These are phyloP conservation scores for Microcyclospora pomicola DNA, from an alignment of 2,329 filamentous ascomycete genomes.

Conservation along the genomic window DNA sequence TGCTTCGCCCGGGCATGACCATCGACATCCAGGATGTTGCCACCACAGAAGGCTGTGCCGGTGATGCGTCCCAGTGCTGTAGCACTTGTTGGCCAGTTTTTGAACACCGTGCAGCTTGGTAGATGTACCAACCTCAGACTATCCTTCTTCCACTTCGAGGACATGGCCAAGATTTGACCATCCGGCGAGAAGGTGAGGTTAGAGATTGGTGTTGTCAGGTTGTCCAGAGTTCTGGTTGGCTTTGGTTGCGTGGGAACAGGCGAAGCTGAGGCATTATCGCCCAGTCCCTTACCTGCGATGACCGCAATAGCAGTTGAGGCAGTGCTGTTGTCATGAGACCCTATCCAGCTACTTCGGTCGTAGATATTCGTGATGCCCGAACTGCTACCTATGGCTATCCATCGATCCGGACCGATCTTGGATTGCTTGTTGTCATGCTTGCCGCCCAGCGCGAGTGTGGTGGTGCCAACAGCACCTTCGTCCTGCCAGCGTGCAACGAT, in stretches of 20 bases:
- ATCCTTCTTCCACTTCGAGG: constrained; percentile 75
- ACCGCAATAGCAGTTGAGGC: not conserved
- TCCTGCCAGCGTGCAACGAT: constrained; percentile 79
- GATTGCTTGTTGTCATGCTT: constrained; percentile 39
- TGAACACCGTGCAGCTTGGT: constrained; percentile 83
- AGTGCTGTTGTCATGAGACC: constrained; percentile 4
- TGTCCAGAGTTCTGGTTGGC: constrained; percentile 62
- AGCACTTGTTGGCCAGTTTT: constrained; percentile 88
- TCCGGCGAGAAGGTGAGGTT: constrained; percentile 72
- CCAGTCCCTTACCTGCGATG: not conserved
- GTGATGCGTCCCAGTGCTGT: constrained; percentile 80
- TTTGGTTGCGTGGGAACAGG: constrained; percentile 46
- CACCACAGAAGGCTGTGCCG: constrained; percentile 33
- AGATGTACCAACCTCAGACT: constrained; percentile 78
- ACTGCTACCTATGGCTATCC: constrained; percentile 76
- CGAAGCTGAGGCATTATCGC: constrained; percentile 24
- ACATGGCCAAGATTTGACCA: constrained; percentile 78
- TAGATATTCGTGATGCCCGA: constrained; percentile 90
- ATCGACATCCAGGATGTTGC: constrained; percentile 17
- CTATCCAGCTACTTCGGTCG: constrained; percentile 53
- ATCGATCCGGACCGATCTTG: constrained; percentile 63
- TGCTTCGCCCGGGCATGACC: constrained; percentile 31
- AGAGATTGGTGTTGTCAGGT: constrained; percentile 75
- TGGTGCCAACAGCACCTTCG: constrained; percentile 76
- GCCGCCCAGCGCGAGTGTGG: constrained; percentile 67